These are phyloP conservation scores for Rhizoctonia solani DNA, from an alignment of 1,284 basidiomycete genomes.

Conservation along the genomic window DNA sequence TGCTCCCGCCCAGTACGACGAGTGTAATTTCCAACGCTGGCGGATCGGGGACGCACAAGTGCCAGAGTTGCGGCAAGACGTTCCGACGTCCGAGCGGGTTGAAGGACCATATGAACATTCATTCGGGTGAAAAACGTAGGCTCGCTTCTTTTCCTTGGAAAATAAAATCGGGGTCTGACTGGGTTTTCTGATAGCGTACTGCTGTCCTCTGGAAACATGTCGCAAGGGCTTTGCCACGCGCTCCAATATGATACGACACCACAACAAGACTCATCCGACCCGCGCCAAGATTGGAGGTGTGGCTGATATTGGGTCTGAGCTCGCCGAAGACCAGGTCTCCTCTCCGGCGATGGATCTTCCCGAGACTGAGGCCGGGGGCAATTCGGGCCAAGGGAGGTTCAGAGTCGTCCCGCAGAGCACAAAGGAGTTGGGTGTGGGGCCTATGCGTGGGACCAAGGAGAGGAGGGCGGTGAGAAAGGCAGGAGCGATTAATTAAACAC, in stretches of 20 bases:
- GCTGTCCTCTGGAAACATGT: slow-evolving; percentile 28
- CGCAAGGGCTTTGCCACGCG: slow-evolving; percentile 30
- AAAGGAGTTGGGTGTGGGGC: neutral
- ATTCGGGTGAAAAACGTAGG: slow-evolving; percentile 33
- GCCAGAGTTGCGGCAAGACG: slow-evolving; percentile 26
- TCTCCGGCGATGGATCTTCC: neutral
- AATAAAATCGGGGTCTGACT: neutral
- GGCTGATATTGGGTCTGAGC: slow-evolving; percentile 1
- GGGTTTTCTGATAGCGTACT: neutral
- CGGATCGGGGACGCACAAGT: slow-evolving; percentile 23
- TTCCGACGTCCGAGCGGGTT: slow-evolving; percentile 24
- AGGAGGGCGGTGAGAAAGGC: slow-evolving; percentile 9
- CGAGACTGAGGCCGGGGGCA: neutral
- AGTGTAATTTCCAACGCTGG: neutral
- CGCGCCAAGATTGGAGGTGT: slow-evolving; percentile 30
- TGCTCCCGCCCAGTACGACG: slow-evolving; percentile 3
- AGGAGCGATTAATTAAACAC: too few relatives aligned
- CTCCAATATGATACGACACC: slow-evolving; percentile 31
- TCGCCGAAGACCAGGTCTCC: neutral
- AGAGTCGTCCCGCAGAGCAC: slow-evolving; percentile 13
- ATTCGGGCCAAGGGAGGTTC: slow-evolving; percentile 21
- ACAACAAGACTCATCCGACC: slow-evolving; percentile 28
- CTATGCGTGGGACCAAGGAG: slow-evolving; percentile 7
- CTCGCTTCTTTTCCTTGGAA: too few relatives aligned
- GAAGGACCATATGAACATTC: slow-evolving; percentile 31